Evolutionary conservation across 2,329 filamentous ascomycete species (phyloP).

Genomic region (Byssochlamys sp.): DNA sequence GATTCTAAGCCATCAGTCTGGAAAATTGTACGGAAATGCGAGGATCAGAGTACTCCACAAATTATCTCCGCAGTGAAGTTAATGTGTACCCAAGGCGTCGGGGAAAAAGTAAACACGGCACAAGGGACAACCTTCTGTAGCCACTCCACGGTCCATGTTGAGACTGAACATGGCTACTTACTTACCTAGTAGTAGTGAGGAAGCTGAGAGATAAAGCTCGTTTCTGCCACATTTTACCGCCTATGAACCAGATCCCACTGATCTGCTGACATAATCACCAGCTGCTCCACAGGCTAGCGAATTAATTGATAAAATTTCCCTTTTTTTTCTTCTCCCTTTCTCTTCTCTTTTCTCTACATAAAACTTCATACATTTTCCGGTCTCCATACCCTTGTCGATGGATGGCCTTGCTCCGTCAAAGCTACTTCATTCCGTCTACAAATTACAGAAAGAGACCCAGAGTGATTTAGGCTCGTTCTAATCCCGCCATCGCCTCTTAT

Average conservation of each 20-base stretch:
- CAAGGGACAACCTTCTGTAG: neutral
- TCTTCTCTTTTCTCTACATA: neutral
- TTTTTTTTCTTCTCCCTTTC: constrained; percentile 1
- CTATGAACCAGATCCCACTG: neutral
- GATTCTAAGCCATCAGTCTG: constrained; percentile 40
- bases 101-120: neutral
- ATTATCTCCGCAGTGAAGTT: neutral
- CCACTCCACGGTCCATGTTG: neutral
- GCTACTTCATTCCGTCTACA: constrained; percentile 27
- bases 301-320: neutral
- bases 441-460: constrained; percentile 37
- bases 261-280: constrained; percentile 5
- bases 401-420: constrained; percentile 10
- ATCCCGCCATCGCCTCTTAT: constrained; percentile 28
- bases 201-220: neutral
- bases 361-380: constrained; percentile 14
- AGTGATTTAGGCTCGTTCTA: constrained; percentile 34
- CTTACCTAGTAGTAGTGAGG: too few relatives aligned
- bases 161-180: neutral
- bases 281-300: constrained; percentile 1
- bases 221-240: neutral
- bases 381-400: constrained; percentile 40
- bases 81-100: too few relatives aligned
- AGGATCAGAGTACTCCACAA: neutral
- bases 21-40: neutral